Base-by-base conservation (phyloP, 2,329 filamentous ascomycete species). In the Calonectria leucothoes region DNA sequence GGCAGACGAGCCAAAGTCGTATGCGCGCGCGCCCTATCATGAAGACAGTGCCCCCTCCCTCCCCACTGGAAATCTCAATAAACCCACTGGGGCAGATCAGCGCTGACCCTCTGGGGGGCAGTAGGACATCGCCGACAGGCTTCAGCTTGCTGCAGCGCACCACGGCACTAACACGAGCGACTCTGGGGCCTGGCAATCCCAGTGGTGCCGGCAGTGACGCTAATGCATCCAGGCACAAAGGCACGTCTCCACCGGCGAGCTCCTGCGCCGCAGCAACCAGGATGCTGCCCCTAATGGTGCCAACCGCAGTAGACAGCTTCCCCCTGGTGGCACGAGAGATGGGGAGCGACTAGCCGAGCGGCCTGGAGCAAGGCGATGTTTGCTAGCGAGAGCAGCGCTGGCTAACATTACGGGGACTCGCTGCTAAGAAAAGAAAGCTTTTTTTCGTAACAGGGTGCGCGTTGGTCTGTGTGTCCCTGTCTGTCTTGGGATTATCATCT, bases 171-270 rank as follows among this genome's bases (percentile, higher is more conserved):
- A 75, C 75, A 77, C 59, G 45, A 52, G 75, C 68, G 66, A 78
- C 74, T 49, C 57, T 8, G 48, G n/a, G 55, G 25, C 55, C 71
- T 72, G 51, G 71, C 69, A 76, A 74, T 64, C 55, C 59, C 59
- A 52, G 49, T 61, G 74, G 77, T 78, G 73, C 76, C 77, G 48
- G 57, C 57, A 63, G 45, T 39, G 37, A 70, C 77, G 76, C 77
- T 79, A 79, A 79, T 77, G 77, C 78, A 71, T 69, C 66, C 59
- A 27, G 63, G 68, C 72, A 66, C 64, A 71, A 42, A 65, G 65
- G 51, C 65, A 57, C 35, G 65, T 64, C 59, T 17, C 59, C 59
- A 64, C 59, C 17, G 23, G 39, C 37, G 27, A 64, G 59, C 59
- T 45, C 37, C 49, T 51, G 57, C 52, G 57, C n/a, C 11, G 42